Evolutionary conservation across 257 asterid species (phyloP), one percentile per base, ranked within the genome.

Genomic region (Solanum appendiculatum): DNA sequence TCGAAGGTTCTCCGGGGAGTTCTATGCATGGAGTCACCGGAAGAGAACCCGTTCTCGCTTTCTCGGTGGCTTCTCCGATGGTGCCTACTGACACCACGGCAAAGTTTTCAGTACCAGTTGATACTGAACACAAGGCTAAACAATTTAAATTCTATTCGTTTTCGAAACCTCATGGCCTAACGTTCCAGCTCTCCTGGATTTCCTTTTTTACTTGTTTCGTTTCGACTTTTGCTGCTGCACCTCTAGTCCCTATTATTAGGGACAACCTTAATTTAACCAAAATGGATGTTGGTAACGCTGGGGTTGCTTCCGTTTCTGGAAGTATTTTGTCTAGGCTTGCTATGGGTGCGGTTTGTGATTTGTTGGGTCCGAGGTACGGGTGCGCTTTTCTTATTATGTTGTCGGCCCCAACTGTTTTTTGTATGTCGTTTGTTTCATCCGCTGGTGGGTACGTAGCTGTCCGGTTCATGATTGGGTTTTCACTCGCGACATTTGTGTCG

Each of bases 251-350:
- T 7, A 92, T 94, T 63, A 94, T 94, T 20, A 88, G 95, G 1
- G 95, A 94, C 75, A 93, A 93, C 21, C 86, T 92, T 56, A 90
- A 93, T 73, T 91, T 93, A 4, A 91, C 74, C 0, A 93, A 89
- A 73, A 72, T 86, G 29, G 96, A 93, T 56, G 74, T 93, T 9
- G 96, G 96, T 13, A 93, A 92, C 11, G 96, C 94, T 0, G 96
- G 96, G 0, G 96, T 93, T 9, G 96, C 96, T 14, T 93, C 96
- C 1, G 94, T 93, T 3, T 93, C 96, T 0, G 96, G 96, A 1
- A 93, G 96, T 70, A 92, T 93, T 9, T 86, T 93, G 10, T 93
- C 96, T 82, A 92, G 95, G 93, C 95, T 93, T 58, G 90, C 64
- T 39, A 93, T 93, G 96, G 96, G 95, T 23, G 96, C 93, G 0